Conservation (phyloP, 371 early-diverging fungal genomes). For the Syncephalastrum contaminatum region DNA sequence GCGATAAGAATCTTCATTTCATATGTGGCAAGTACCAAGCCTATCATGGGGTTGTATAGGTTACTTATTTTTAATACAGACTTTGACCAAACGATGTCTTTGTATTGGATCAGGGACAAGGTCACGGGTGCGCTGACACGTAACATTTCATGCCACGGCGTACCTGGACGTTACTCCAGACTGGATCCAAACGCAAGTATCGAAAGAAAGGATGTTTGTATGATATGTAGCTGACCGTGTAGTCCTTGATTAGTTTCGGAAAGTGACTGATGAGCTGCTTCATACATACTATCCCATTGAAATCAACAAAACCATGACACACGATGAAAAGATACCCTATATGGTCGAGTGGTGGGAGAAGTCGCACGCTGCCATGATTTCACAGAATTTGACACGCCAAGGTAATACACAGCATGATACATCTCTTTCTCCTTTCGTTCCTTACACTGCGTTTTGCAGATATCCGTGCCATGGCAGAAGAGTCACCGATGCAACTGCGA, state of each 20-base stretch:
- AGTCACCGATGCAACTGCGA: conserved; percentile 54
- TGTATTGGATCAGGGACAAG: conserved; percentile 58
- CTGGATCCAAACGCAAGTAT: conserved; percentile 42
- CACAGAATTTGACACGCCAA: conserved; percentile 45
- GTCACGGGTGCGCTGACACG: conserved; percentile 45
- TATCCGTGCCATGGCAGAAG: conserved; percentile 53
- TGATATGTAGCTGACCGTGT: not conserved
- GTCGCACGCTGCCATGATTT: conserved; percentile 44
- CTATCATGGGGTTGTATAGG: not conserved
- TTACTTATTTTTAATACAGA: conserved; percentile 28
- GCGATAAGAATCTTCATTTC: conserved; percentile 50
- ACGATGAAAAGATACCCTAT: conserved; percentile 60
- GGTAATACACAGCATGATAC: conserved; percentile 20
- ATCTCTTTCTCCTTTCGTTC: not conserved
- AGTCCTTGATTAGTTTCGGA: conserved; percentile 40
- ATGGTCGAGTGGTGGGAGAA: conserved; percentile 76
- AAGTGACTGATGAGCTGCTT: conserved; percentile 43
- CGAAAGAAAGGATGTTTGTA: not conserved
- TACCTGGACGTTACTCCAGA: conserved; percentile 46
- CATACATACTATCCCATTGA: conserved; percentile 77
- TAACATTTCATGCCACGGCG: conserved; percentile 60
- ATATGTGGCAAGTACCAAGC: conserved; percentile 48
- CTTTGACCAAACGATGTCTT: conserved; percentile 80
- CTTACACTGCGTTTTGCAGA: conserved; percentile 17
- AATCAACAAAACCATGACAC: conserved; percentile 47